Percentiles rank a stretch among this genome's conserved stretches.
These are phyloP conservation scores for Stagonosporopsis chrysanthemi DNA, from an alignment of 2,329 filamentous ascomycete species.

Conservation along the genomic window DNA sequence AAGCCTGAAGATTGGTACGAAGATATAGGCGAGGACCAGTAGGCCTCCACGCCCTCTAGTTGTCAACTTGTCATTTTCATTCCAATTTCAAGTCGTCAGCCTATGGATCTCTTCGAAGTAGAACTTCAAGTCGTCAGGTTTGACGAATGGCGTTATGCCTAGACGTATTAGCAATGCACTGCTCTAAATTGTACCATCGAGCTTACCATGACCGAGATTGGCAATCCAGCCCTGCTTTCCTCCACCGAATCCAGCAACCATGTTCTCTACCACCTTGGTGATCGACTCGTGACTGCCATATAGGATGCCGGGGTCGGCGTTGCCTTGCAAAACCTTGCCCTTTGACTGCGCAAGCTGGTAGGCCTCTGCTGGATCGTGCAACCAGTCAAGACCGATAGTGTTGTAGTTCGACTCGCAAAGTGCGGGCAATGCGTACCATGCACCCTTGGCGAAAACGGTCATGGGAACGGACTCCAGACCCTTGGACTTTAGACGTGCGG, in stretches of 20 bases:
- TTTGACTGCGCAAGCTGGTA: slow-evolving; percentile 73
- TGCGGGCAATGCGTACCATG: slow-evolving; percentile 91
- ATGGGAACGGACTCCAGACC: slow-evolving; percentile 85
- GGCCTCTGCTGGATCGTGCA: slow-evolving; percentile 86
- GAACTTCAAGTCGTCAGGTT: slow-evolving; percentile 91
- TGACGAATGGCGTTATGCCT: slow-evolving; percentile 94
- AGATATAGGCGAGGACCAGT: slow-evolving; percentile 45
- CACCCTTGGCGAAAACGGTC: slow-evolving; percentile 98
- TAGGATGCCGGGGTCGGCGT: slow-evolving; percentile 91
- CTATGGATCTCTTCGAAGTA: slow-evolving; percentile 90
- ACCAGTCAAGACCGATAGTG: slow-evolving; percentile 94
- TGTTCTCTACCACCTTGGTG: slow-evolving; percentile 79
- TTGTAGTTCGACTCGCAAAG: slow-evolving; percentile 90
- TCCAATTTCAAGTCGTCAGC: slow-evolving; percentile 28
- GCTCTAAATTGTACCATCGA: background rate
- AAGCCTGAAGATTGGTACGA: slow-evolving; percentile 74
- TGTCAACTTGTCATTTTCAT: background rate
- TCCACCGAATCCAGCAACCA: slow-evolving; percentile 84
- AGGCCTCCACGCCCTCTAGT: background rate
- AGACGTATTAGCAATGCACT: slow-evolving; percentile 28
- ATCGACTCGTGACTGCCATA: slow-evolving; percentile 87
- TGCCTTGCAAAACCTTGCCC: slow-evolving; percentile 88
- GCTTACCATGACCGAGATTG: slow-evolving; percentile 90
- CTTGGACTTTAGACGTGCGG: slow-evolving; percentile 74
- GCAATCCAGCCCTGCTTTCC: slow-evolving; percentile 95